Base-by-base conservation (phyloP, 2,329 filamentous ascomycete genomes). In the Metarhizium humberi region DNA sequence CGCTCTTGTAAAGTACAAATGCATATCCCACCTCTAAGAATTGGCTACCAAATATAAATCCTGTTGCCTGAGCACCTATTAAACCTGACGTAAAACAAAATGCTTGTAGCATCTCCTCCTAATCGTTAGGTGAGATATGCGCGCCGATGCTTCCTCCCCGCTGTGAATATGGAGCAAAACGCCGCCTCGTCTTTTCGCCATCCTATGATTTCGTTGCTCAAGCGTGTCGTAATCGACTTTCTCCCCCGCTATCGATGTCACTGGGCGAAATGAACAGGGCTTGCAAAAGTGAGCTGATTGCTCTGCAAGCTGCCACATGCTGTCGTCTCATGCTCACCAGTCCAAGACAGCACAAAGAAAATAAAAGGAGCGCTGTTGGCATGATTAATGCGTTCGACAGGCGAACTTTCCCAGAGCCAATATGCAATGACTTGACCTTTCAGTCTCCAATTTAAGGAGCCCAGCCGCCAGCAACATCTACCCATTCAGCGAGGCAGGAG, bases 391-490 rank as follows among this genome's bases (percentile, higher is more conserved):
- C 25, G 30, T 16, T 2, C 20, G 45, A 30, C 6, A 48, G 25
- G 20, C 25, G 14, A 29, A n/a, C 2, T 18, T 48, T 20, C 45
- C 7, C 14, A 5, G 4, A 30, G 45, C 14, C 25, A 16, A 14
- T 30, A 14, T 16, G 45, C 25, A 30, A 30, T 48, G 45, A 4
- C 14, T 48, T 16, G 25, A 29, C n/a, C 18, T 25, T n/a, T 25
- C 7, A 2, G n/a, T 11, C 43, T 20, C 43, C 46, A 53, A 43
- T 25, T 55, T 67, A 77, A 53, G 75, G 73, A 58, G 88, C 84
- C 90, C 92, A 99, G 57, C 94, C 94, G 63, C 94, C 94, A 50
- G 92, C 92, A 63, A 96, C 91, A 58, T 96, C 90, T 14, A 99
- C 94, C 94, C 94, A 99, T 73, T 99, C 91, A 10, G 90, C 82